A percentile compares a stretch with the other conserved stretches of the same genome.
Conservation (phyloP, 164 flowering plant species). For the Cinnamomum micranthum region DNA sequence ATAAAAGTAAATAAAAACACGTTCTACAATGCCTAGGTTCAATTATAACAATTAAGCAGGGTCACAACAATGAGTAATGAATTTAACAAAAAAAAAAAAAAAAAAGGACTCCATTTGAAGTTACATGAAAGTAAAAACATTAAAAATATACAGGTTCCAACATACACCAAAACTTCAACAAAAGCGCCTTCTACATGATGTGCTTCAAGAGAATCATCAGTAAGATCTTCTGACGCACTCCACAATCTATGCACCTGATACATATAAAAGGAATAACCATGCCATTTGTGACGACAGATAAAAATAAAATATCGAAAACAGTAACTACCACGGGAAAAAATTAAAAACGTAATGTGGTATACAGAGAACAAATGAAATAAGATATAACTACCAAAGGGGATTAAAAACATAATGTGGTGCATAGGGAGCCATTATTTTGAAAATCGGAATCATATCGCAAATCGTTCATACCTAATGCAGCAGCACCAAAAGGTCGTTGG, state of each 20-base stretch:
- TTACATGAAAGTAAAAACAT: background rate
- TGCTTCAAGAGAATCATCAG: slow-evolving; percentile 62
- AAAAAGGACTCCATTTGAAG: background rate
- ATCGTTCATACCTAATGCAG: too few species aligned
- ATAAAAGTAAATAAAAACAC: background rate
- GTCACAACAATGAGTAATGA: too few species aligned
- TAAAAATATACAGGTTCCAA: background rate
- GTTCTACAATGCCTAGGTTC: background rate
- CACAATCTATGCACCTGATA: slow-evolving; percentile 61
- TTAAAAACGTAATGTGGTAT: background rate
- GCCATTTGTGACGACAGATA: background rate
- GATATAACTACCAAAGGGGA: too few species aligned
- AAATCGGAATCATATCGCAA: too few species aligned
- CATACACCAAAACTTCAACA: slow-evolving; percentile 77
- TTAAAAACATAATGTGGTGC: too few species aligned
- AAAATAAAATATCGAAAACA: background rate
- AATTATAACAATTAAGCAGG: background rate
- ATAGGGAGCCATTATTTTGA: too few species aligned
- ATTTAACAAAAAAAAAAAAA: too few species aligned
- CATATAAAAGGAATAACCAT: background rate
- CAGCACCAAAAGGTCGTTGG: too few species aligned
- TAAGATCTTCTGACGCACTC: slow-evolving; percentile 41
- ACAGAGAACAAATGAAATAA: background rate
- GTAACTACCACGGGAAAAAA: background rate
- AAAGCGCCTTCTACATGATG: slow-evolving; percentile 91